Evolutionary conservation across 2,329 filamentous ascomycete genomes (phyloP).

Genomic region (Beauveria caledonica): DNA sequence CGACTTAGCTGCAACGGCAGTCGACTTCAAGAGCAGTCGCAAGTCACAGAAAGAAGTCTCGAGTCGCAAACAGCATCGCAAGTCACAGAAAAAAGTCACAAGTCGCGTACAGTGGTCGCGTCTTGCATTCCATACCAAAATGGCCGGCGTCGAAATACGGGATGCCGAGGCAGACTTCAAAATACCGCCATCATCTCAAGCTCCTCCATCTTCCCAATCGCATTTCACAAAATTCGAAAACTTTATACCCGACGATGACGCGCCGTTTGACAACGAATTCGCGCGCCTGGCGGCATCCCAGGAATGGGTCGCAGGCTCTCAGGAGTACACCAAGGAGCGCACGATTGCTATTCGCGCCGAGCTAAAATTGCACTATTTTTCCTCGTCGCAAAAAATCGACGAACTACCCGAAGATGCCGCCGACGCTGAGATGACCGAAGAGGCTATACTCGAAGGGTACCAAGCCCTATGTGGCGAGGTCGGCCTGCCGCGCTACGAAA

Average conservation of each 20-base stretch:
- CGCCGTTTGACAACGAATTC: constrained; percentile 25
- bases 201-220: constrained; percentile 20
- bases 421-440: background rate
- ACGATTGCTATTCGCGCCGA: constrained; percentile 24
- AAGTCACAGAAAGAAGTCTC: too few relatives aligned
- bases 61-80: too few relatives aligned
- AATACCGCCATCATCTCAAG: constrained; percentile 14
- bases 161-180: background rate
- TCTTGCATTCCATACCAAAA: background rate
- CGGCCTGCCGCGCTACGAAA: constrained; percentile 15
- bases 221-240: constrained; percentile 23
- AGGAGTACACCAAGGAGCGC: constrained; percentile 21
- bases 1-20: too few relatives aligned
- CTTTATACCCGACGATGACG: constrained; percentile 21
- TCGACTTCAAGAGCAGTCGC: too few relatives aligned
- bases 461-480: constrained; percentile 22
- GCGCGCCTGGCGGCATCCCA: constrained; percentile 24
- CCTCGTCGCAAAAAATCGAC: constrained; percentile 13
- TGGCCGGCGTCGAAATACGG: background rate
- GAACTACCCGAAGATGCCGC: background rate
- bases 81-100: too few relatives aligned
- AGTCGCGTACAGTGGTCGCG: background rate
- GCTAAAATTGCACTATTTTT: constrained; percentile 22
- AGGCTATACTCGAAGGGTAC: constrained; percentile 19
- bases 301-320: constrained; percentile 21